Evolutionary conservation across 257 asterid species (phyloP).

Genomic region (Phtheirospermum japonicum): DNA sequence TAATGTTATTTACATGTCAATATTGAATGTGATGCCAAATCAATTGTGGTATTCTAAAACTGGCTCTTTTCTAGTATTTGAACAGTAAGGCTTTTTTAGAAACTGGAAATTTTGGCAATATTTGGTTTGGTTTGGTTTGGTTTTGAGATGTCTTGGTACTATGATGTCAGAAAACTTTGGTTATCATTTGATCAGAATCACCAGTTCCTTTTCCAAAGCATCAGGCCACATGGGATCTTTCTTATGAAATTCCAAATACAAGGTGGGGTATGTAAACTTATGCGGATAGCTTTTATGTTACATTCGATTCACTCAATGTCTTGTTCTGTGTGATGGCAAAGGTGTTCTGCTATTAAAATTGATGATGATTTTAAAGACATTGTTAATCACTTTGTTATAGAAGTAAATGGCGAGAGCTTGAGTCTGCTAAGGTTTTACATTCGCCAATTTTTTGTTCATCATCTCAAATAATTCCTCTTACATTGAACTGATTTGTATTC

Average conservation of each 20-base stretch:
- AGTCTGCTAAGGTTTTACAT: slow-evolving; percentile 56
- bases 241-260: slow-evolving; percentile 36
- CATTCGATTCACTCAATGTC: slow-evolving; percentile 16
- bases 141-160: no score
- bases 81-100: no score
- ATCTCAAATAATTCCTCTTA: slow-evolving; percentile 15
- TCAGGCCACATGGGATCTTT: slow-evolving; percentile 30
- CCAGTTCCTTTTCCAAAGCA: slow-evolving; percentile 35
- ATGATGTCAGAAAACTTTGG: no score
- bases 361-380: slow-evolving; percentile 31
- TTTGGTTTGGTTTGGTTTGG: no score
- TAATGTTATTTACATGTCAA: no score
- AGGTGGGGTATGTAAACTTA: slow-evolving; percentile 36
- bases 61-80: no score
- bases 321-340: slow-evolving; percentile 34
- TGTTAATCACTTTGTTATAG: slow-evolving; percentile 36
- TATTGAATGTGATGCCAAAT: no score
- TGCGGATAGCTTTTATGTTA: slow-evolving; percentile 9
- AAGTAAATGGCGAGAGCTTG: slow-evolving; percentile 41
- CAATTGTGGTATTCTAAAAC: no score
- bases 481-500: slow-evolving; percentile 27
- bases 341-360: slow-evolving; percentile 39
- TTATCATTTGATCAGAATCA: slow-evolving; percentile 36
- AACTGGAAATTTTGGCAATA: no score
- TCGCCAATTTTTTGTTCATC: slow-evolving; percentile 23